phyloP scores from a whole-genome alignment of 257 asterid species.

The Rauvolfia tetraphylla region DNA sequence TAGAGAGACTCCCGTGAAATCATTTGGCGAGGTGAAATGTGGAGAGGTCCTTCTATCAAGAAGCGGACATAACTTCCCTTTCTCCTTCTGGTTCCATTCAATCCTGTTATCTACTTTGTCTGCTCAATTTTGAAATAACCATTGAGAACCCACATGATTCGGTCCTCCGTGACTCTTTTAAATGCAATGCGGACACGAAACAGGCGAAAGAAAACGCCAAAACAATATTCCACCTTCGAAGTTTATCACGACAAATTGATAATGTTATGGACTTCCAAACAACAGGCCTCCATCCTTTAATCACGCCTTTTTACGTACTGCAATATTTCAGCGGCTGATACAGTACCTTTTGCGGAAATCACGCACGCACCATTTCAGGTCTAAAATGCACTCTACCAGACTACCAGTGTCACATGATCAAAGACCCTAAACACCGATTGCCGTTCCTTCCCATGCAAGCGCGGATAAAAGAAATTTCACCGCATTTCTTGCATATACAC shows the following conservation, averaged over 20 bases:
- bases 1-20: neutral
- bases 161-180: slow-evolving; percentile 25
- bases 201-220: slow-evolving; percentile 21
- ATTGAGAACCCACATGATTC: slow-evolving; percentile 18
- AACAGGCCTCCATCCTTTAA: slow-evolving; percentile 12
- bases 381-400: neutral
- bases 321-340: neutral
- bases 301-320: slow-evolving; percentile 21
- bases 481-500: too few relatives aligned
- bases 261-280: slow-evolving; percentile 15
- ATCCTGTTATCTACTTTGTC: neutral
- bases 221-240: slow-evolving; percentile 23
- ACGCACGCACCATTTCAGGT: slow-evolving; percentile 31
- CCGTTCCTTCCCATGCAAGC: neutral
- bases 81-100: neutral
- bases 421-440: neutral
- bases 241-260: slow-evolving; percentile 14
- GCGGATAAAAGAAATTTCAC: too few relatives aligned
- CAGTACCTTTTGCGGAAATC: slow-evolving; percentile 23
- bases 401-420: slow-evolving; percentile 8
- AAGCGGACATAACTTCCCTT: neutral
- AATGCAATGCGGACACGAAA: slow-evolving; percentile 12
- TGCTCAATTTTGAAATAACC: neutral
- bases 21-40: neutral
- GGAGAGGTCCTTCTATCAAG: too few relatives aligned